A percentile compares a stretch with the other conserved stretches of the same genome.
These are phyloP conservation scores for Gryganskiella cystojenkinii DNA, from an alignment of 192 early-diverging fungal species.

Conservation along the genomic window DNA sequence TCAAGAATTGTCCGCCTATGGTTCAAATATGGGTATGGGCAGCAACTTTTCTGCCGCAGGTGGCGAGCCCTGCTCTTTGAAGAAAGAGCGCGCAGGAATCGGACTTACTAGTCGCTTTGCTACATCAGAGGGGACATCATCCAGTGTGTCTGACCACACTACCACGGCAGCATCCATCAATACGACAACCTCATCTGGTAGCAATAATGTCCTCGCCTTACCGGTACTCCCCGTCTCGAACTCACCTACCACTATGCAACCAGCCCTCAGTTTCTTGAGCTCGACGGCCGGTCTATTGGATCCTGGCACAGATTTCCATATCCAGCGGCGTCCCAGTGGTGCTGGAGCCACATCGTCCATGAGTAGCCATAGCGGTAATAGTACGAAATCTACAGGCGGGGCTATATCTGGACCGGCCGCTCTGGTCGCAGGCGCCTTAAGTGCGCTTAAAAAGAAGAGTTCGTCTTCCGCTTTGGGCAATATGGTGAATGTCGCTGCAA, in stretches of 20 bases:
- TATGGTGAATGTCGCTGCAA: slow-evolving; percentile 1
- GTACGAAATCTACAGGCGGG: background rate
- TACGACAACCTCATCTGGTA: background rate
- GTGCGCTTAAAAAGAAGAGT: slow-evolving; percentile 26
- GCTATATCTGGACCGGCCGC: background rate
- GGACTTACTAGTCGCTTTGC: background rate
- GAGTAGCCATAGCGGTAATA: slow-evolving; percentile 9
- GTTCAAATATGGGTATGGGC: background rate
- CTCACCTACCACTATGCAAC: background rate
- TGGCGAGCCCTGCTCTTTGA: background rate
- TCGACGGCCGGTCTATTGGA: slow-evolving; percentile 25
- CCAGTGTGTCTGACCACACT: too few relatives aligned
- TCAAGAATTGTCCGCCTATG: slow-evolving; percentile 22
- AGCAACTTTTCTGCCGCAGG: background rate
- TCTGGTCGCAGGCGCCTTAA: slow-evolving; percentile 16
- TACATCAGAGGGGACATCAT: too few relatives aligned
- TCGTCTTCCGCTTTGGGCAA: slow-evolving; percentile 12
- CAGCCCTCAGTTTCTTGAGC: slow-evolving; percentile 17
- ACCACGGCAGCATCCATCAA: too few relatives aligned
- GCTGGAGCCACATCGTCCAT: background rate
- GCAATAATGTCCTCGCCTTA: background rate
- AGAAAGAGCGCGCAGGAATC: background rate
- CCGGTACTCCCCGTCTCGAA: background rate
- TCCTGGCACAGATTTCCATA: background rate
- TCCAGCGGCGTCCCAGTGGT: background rate